phyloP scores from a whole-genome alignment of 345 rosid genomes.

The Citrus sp. region DNA sequence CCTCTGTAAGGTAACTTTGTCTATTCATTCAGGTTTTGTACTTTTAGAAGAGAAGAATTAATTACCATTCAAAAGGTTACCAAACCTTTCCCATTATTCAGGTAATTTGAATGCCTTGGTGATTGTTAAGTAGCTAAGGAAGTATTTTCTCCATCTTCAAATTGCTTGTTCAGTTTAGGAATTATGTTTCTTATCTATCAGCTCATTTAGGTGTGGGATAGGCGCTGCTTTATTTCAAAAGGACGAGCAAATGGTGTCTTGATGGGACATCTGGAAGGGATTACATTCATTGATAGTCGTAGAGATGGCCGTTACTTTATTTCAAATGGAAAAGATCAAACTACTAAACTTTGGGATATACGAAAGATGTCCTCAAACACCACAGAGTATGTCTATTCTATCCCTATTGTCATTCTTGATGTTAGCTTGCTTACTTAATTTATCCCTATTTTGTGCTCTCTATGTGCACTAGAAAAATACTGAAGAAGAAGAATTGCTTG shows the following conservation, averaged over 20 bases:
- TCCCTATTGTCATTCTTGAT: not conserved
- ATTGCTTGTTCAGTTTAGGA: not conserved
- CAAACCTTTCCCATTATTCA: not conserved
- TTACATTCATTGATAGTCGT: conserved; percentile 62
- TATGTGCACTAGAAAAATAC: not conserved
- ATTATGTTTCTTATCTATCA: not conserved
- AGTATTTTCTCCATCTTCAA: not conserved
- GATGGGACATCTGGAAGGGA: conserved; percentile 67
- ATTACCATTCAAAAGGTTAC: not conserved
- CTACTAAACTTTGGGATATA: conserved; percentile 72
- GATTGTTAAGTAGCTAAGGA: not conserved
- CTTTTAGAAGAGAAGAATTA: not conserved
- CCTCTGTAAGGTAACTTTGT: conserved; percentile 50
- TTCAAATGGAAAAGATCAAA: conserved; percentile 77
- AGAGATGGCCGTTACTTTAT: conserved; percentile 71
- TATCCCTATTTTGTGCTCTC: not conserved
- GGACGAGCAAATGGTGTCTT: conserved; percentile 59
- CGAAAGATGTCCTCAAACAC: conserved; percentile 55
- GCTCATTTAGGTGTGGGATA: conserved; percentile 58
- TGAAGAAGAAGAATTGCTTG: not conserved
- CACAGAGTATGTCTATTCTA: conserved; percentile 24
- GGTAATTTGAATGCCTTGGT: not conserved
- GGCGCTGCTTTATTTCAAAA: conserved; percentile 49
- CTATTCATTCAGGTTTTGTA: not conserved
- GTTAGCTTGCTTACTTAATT: not conserved